Percentiles rank a stretch among this genome's conserved stretches.
These are phyloP conservation scores for Solidago caesia DNA, from an alignment of 129 eudicot species.

Conservation along the genomic window DNA sequence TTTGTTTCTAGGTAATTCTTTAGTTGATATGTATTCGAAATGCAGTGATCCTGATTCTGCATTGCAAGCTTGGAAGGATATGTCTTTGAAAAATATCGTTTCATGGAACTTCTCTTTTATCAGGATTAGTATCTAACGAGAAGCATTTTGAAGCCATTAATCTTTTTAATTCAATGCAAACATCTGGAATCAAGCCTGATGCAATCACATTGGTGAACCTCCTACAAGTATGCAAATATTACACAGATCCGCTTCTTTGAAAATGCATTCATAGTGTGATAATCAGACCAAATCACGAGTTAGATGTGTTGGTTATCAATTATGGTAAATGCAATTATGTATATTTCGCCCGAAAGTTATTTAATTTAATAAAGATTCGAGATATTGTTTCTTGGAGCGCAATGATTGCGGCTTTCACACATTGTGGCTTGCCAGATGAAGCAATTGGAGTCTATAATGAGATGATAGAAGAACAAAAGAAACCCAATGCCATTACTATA, in stretches of 20 bases:
- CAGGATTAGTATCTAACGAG: conserved; percentile 61
- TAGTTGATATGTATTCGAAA: conserved; percentile 75
- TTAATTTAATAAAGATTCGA: conserved; percentile 37
- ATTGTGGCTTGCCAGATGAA: conserved; percentile 72
- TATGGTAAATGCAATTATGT: conserved; percentile 71
- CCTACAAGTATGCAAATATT: conserved; percentile 58
- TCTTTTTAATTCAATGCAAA: conserved; percentile 47
- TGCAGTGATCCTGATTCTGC: conserved; percentile 55
- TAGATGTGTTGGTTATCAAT: conserved; percentile 53
- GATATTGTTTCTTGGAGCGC: conserved; percentile 82
- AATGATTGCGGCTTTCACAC: conserved; percentile 77
- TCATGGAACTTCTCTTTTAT: conserved; percentile 83
- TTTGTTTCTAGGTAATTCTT: conserved; percentile 61
- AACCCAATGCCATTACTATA: conserved; percentile 53
- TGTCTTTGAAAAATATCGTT: conserved; percentile 53
- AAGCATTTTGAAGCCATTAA: conserved; percentile 56
- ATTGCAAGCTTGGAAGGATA: conserved; percentile 45
- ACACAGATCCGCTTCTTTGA: conserved; percentile 43
- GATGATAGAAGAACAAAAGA: conserved; percentile 43
- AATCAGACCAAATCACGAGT: conserved; percentile 45
- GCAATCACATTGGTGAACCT: conserved; percentile 71
- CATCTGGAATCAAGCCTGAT: conserved; percentile 48
- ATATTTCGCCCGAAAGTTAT: conserved; percentile 46
- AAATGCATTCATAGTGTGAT: conserved; percentile 55
- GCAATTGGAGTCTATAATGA: conserved; percentile 54